A percentile compares a stretch with the other conserved stretches of the same genome.
Evolutionary conservation across 495 filamentous ascomycete genomes (phyloP).

Genomic region (Usnea hakonensis): DNA sequence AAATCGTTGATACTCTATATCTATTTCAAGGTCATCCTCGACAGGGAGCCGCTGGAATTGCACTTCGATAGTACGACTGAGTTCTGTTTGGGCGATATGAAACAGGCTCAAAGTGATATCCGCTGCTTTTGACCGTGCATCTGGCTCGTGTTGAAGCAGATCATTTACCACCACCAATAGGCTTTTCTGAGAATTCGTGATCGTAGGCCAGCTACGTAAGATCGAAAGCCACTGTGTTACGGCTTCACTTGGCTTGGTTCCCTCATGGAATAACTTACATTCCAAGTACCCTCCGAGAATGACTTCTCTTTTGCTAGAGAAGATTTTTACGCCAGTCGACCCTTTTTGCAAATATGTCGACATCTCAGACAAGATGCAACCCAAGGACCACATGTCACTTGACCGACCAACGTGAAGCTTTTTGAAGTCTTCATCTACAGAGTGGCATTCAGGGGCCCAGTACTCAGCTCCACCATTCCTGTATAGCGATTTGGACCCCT

Average conservation of each 20-base stretch:
- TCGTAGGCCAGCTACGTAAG: neutral
- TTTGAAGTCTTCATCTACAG: neutral
- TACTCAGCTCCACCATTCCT: neutral
- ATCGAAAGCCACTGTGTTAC: neutral
- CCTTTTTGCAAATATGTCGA: constrained; percentile 16
- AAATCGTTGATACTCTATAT: neutral
- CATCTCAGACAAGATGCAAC: constrained; percentile 27
- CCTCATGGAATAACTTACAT: neutral
- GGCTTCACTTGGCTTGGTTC: neutral
- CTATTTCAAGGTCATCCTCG: neutral
- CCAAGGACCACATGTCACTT: constrained; percentile 29
- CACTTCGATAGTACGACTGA: neutral
- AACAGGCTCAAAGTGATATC: neutral
- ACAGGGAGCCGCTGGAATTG: neutral
- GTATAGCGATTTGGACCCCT: constrained; percentile 9
- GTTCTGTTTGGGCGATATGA: neutral
- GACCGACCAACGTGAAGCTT: constrained; percentile 14
- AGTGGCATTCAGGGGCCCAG: neutral
- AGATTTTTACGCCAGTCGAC: neutral
- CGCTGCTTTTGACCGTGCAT: neutral
- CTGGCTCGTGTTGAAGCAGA: neutral
- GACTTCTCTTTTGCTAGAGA: neutral
- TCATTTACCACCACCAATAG: neutral
- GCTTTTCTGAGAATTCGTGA: neutral
- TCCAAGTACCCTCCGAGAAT: neutral